Percentiles rank a stretch among this genome's conserved stretches.
Conservation (phyloP, 768 basidiomycete species). For the Sarcodon sp. region DNA sequence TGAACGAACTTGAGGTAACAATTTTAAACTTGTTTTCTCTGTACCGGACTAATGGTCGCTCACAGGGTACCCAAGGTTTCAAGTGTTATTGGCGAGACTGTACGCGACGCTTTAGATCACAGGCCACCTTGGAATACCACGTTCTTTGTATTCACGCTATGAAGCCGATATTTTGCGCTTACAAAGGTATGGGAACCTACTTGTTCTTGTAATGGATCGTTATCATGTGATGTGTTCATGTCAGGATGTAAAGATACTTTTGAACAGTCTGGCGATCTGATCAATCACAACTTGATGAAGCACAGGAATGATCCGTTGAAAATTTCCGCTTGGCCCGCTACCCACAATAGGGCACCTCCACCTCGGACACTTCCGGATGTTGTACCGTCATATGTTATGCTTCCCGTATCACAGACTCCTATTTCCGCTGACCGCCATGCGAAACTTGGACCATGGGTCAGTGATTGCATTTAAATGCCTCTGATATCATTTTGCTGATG, state of each 20-base stretch:
- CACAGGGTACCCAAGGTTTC: constrained; percentile 7
- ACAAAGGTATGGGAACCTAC: constrained; percentile 32
- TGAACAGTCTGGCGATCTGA: constrained; percentile 29
- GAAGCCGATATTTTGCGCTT: constrained; percentile 30
- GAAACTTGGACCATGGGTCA: constrained; percentile 41
- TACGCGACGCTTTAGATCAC: constrained; percentile 24
- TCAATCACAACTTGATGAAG: constrained; percentile 32
- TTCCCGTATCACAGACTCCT: constrained; percentile 28
- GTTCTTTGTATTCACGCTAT: constrained; percentile 35
- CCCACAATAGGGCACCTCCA: constrained; percentile 1
- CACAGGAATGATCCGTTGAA: constrained; percentile 21
- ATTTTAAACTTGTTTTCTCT: constrained; percentile 10
- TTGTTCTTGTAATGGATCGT: neutral
- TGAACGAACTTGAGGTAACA: constrained; percentile 13
- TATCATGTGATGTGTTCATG: constrained; percentile 3
- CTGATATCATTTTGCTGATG: constrained; percentile 1
- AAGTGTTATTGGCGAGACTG: constrained; percentile 48
- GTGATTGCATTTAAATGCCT: constrained; percentile 7
- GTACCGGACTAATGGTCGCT: constrained; percentile 1
- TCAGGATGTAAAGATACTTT: constrained; percentile 43
- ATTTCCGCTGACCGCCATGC: constrained; percentile 42
- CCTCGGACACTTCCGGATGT: constrained; percentile 25
- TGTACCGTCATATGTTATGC: constrained; percentile 39
- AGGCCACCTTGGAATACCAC: constrained; percentile 29
- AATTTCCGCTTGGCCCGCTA: constrained; percentile 19